Percentiles rank a stretch among this genome's conserved stretches.
Evolutionary conservation across 345 rosid genomes (phyloP).

Genomic region (Eucalyptus viminalis): DNA sequence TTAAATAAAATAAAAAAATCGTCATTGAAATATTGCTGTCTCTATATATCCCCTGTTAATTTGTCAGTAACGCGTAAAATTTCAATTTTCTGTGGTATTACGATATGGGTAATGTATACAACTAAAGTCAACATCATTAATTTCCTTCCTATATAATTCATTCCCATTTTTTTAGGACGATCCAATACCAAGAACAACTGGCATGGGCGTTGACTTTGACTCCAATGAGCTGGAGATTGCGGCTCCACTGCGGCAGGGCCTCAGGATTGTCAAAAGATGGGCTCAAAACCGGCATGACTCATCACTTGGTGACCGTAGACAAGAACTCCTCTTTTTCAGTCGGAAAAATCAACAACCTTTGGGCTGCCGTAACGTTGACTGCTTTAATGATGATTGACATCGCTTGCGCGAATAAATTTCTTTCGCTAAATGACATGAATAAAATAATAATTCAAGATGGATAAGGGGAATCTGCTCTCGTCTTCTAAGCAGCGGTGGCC

Average conservation of each 20-base stretch:
- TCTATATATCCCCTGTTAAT: too few relatives aligned
- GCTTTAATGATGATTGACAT: not conserved
- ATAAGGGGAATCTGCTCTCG: not conserved
- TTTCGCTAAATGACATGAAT: not conserved
- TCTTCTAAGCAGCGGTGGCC: not conserved
- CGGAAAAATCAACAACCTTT: not conserved
- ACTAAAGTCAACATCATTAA: not conserved
- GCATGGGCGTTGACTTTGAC: not conserved
- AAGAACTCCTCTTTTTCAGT: not conserved
- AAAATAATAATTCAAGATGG: not conserved
- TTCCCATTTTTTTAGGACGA: not conserved
- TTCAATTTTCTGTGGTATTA: not conserved
- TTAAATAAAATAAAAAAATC: not conserved
- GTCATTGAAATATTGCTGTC: too few relatives aligned
- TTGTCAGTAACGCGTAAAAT: rapidly evolving
- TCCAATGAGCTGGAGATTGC: not conserved
- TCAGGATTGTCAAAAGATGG: not conserved
- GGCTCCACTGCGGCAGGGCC: not conserved
- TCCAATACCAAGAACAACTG: not conserved
- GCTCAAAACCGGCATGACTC: not conserved
- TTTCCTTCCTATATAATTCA: not conserved
- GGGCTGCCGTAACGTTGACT: not conserved
- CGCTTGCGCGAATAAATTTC: not conserved
- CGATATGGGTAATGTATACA: not conserved
- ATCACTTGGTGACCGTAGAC: not conserved